Base-by-base conservation (phyloP, 2,329 filamentous ascomycete species). In the Samsoniella hepiali region DNA sequence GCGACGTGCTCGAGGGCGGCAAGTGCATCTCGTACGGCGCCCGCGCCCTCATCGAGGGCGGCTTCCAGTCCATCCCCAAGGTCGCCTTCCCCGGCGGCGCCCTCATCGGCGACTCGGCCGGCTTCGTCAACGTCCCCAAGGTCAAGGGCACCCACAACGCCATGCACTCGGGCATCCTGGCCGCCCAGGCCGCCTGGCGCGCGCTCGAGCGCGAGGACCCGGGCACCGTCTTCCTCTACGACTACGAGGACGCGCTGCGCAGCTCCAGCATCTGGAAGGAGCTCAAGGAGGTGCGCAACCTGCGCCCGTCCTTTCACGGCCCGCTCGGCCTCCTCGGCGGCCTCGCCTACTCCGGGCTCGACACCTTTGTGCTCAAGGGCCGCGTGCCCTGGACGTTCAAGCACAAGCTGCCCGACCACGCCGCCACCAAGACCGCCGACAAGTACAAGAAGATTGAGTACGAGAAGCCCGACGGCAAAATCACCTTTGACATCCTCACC, bases 91-190 rank as follows among this genome's bases (percentile, higher is more conserved):
- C 95, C 31, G 95, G 95, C 65, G 95, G 95, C 64, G 95, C 95
- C 54, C 82, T 99, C 51, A 96, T 99, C 69, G 95, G 95, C 62
- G 95, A 99, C 77, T 96, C 93, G 22, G 95, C 95, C 34, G 95
- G 95, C 5, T 97, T 99, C 73, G 84, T 99, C 76, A 99, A 99
- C 72, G 90, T 99, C 17, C 95, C 95, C 67, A 99, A 99, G 81
- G 91, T 99, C 77, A 99, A 99, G 80, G 95, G 95, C 64, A 97
- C 94, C 0, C 95, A 99, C 77, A 97, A 95, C 55, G 93, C 95
- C 59, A 98, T 99, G 92, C 92, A 93, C 73, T 96, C 91, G 1
- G 95, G 94, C 66, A 98, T 99, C 90, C 82, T 99, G 58, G 95
- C 95, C 6, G 95, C 94, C 49, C 92, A 98, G 78, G 91, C 95